Conservation (phyloP, 78 protist species). For the Speleostelium caveatum region DNA sequence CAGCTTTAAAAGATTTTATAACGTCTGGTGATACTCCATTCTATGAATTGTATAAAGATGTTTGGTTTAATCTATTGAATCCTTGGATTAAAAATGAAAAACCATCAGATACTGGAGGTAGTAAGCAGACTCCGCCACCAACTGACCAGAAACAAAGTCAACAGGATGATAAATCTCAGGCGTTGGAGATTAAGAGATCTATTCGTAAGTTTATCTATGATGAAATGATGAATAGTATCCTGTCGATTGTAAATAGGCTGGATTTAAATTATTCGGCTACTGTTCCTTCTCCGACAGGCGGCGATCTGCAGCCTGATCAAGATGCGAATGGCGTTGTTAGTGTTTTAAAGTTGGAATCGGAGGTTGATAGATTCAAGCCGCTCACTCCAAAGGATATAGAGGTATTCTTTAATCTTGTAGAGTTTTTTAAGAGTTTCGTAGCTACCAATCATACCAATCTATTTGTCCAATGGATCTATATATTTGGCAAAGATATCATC, state of each 20-base stretch:
- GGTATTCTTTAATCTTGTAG: slow-evolving; percentile 76
- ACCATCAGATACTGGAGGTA: not conserved
- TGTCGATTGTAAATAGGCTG: slow-evolving; percentile 29
- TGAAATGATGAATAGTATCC: slow-evolving; percentile 47
- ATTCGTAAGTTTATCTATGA: slow-evolving; percentile 28
- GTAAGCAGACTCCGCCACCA: no score
- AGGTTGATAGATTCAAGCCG: slow-evolving; percentile 44
- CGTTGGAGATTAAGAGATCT: slow-evolving; percentile 6
- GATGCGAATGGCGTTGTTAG: slow-evolving; percentile 1
- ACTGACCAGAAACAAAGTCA: not conserved
- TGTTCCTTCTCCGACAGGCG: not conserved
- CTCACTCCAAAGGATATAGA: slow-evolving; percentile 65
- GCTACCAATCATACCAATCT: slow-evolving; percentile 20
- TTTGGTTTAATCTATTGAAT: slow-evolving; percentile 45
- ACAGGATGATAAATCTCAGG: not conserved
- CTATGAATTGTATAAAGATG: slow-evolving; percentile 50
- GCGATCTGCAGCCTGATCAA: not conserved
- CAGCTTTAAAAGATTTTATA: slow-evolving; percentile 12
- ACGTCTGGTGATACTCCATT: slow-evolving; percentile 55
- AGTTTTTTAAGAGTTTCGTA: slow-evolving; percentile 63
- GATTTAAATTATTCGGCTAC: slow-evolving; percentile 55
- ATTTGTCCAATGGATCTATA: slow-evolving; percentile 72
- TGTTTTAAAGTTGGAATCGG: slow-evolving; percentile 29
- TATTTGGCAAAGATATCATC: slow-evolving; percentile 80
- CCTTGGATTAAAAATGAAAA: slow-evolving; percentile 6